Evolutionary conservation across 2,329 filamentous ascomycete genomes (phyloP).

Genomic region (Fusarium penzigii): DNA sequence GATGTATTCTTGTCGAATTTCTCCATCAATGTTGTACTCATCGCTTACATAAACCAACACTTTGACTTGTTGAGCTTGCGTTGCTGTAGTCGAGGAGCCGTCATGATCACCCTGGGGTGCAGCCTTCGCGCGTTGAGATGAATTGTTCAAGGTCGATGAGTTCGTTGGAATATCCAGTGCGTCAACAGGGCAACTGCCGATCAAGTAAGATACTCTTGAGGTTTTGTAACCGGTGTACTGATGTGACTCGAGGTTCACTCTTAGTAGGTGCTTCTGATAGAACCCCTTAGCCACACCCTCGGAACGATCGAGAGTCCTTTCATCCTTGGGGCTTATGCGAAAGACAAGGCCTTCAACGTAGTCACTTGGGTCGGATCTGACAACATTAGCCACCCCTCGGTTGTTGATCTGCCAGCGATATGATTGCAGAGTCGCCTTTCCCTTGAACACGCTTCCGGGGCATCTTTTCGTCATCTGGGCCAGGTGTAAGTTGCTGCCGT

Average conservation of each 20-base stretch:
- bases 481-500: constrained; percentile 8
- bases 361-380: background rate
- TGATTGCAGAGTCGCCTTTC: background rate
- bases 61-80: background rate
- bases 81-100: too few relatives aligned
- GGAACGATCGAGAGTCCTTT: background rate
- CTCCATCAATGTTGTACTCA: background rate
- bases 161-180: too few relatives aligned
- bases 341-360: constrained; percentile 2
- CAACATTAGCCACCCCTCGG: constrained; percentile 6
- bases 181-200: too few relatives aligned
- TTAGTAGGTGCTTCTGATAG: constrained; percentile 3
- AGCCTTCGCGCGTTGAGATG: background rate
- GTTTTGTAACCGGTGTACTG: background rate
- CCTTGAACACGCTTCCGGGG: constrained; percentile 4
- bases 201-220: background rate
- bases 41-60: constrained; percentile 1
- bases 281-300: constrained; percentile 1
- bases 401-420: constrained; percentile 9
- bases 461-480: constrained; percentile 7
- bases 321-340: background rate
- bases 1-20: constrained; percentile 1
- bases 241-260: background rate
- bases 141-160: background rate
- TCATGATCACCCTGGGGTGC: too few relatives aligned